A percentile compares a stretch with the other conserved stretches of the same genome.
These are phyloP conservation scores for Lipomyces spencermartinsiae DNA, from an alignment of 805 yeast genomes.

Conservation along the genomic window DNA sequence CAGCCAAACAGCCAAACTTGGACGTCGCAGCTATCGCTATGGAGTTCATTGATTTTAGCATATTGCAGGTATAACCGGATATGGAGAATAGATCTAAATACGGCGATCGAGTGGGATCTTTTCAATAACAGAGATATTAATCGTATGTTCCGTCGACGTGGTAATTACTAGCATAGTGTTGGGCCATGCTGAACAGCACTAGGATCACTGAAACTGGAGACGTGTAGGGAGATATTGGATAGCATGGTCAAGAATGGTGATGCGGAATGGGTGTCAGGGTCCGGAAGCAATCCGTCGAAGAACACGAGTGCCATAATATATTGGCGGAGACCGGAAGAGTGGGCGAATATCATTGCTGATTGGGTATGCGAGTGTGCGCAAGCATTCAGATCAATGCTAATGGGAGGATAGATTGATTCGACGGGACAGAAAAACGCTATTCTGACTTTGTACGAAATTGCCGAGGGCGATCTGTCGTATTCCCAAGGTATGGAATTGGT, in stretches of 20 bases:
- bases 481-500: constrained; percentile 47
- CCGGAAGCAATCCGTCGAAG: constrained; percentile 37
- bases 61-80: constrained; percentile 64
- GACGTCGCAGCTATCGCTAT: constrained; percentile 75
- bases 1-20: constrained; percentile 85
- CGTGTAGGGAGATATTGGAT: constrained; percentile 61
- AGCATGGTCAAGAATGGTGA: constrained; percentile 61
- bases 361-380: constrained; percentile 50
- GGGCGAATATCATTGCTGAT: constrained; percentile 69
- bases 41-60: constrained; percentile 69
- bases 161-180: constrained; percentile 40
- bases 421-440: constrained; percentile 81
- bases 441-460: constrained; percentile 80
- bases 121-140: constrained; percentile 46
- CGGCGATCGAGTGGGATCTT: constrained; percentile 41
- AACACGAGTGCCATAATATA: constrained; percentile 53
- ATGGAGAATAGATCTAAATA: constrained; percentile 57
- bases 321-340: constrained; percentile 71
- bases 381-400: constrained; percentile 46
- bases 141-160: constrained; percentile 37
- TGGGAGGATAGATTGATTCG: constrained; percentile 55
- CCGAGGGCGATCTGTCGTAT: constrained; percentile 64
- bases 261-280: constrained; percentile 60
- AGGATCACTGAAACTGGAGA: constrained; percentile 61
- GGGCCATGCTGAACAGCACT: constrained; percentile 49